A percentile compares a stretch with the other conserved stretches of the same genome.
These are phyloP conservation scores for Nemania sp. DNA, from an alignment of 2,329 filamentous ascomycete species.

Conservation along the genomic window DNA sequence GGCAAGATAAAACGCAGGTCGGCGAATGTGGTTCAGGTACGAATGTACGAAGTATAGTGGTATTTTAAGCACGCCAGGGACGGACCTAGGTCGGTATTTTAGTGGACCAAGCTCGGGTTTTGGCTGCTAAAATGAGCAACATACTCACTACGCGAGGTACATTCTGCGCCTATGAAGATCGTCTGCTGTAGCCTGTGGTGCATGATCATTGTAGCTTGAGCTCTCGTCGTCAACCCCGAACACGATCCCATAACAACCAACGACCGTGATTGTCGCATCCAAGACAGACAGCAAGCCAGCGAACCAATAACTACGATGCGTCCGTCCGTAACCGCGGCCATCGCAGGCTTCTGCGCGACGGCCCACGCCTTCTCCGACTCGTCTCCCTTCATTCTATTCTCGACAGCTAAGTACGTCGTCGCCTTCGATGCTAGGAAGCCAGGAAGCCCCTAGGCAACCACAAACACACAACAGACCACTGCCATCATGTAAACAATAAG, in stretches of 20 bases:
- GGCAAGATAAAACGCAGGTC: background rate
- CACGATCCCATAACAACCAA: too few species aligned
- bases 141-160: too few species aligned
- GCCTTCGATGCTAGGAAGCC: background rate
- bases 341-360: slow-evolving; percentile 59
- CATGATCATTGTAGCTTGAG: too few species aligned
- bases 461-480: background rate
- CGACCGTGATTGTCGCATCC: too few species aligned
- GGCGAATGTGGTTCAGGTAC: background rate
- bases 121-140: too few species aligned
- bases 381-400: slow-evolving; percentile 87
- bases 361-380: slow-evolving; percentile 80
- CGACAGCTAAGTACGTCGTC: slow-evolving; percentile 72
- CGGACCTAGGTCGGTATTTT: too few species aligned
- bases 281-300: background rate
- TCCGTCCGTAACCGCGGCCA: slow-evolving; percentile 53
- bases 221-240: too few species aligned
- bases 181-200: too few species aligned
- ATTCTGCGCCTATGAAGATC: too few species aligned
- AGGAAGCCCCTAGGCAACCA: slow-evolving; percentile 3
- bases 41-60: too few species aligned
- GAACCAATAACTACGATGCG: slow-evolving; percentile 51
- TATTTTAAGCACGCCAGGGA: too few species aligned
- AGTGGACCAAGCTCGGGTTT: too few species aligned
- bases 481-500: background rate